phyloP scores from a whole-genome alignment of 768 basidiomycete species.

The Leccinum disarticulatum region DNA sequence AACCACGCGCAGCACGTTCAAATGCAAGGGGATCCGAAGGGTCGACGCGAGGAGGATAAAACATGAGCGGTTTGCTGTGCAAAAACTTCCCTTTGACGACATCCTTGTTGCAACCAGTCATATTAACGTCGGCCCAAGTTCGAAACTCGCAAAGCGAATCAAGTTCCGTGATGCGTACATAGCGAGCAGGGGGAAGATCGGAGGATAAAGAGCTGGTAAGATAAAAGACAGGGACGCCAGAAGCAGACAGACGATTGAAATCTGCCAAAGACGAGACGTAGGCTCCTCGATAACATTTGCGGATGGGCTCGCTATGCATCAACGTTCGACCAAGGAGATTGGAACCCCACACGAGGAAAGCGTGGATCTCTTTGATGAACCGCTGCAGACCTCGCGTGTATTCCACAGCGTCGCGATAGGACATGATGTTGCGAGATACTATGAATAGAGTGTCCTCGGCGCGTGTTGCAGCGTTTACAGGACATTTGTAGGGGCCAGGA shows the following conservation, averaged over 20 bases:
- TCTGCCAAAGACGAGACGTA: neutral
- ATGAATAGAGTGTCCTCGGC: neutral
- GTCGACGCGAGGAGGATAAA: neutral
- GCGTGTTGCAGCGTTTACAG: neutral
- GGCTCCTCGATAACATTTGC: neutral
- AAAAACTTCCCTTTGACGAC: neutral
- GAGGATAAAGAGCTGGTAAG: neutral
- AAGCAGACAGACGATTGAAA: neutral
- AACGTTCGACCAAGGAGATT: neutral
- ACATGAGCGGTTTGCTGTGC: slow-evolving; percentile 1
- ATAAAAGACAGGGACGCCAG: neutral
- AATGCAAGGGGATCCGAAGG: neutral
- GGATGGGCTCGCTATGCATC: neutral
- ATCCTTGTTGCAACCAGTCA: neutral
- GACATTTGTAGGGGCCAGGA: neutral
- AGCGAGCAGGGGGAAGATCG: neutral
- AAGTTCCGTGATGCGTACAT: neutral
- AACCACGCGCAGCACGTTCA: neutral
- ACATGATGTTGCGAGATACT: neutral
- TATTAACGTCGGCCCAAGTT: neutral
- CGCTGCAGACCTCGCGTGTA: neutral
- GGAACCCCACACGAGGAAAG: neutral
- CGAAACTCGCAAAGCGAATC: neutral
- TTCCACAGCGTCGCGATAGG: neutral
- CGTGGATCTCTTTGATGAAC: neutral